phyloP scores from a whole-genome alignment of 306 rosid genomes.

The Rosa multiflora region DNA sequence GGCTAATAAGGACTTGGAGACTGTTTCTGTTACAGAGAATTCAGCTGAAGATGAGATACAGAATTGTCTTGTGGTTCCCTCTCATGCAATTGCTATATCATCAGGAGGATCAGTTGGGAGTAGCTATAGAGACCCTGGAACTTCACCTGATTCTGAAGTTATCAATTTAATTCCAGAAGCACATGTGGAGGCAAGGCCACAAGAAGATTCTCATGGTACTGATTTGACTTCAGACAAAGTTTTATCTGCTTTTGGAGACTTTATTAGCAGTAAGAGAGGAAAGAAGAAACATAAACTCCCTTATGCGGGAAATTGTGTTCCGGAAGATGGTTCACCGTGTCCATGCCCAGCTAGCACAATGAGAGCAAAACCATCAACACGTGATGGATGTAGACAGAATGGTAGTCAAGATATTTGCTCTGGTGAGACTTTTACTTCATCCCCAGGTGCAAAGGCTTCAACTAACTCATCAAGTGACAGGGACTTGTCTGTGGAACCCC shows the following conservation, averaged over 20 bases:
- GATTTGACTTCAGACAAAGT: constrained; percentile 49
- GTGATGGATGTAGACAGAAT: constrained; percentile 43
- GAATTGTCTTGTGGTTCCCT: constrained; percentile 34
- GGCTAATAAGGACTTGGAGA: constrained; percentile 46
- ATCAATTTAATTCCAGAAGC: constrained; percentile 67
- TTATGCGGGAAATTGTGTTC: constrained; percentile 28
- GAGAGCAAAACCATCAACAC: constrained; percentile 55
- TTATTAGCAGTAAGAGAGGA: constrained; percentile 40
- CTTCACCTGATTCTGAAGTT: constrained; percentile 99
- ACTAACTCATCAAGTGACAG: constrained; percentile 42
- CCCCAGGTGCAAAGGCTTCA: constrained; percentile 39
- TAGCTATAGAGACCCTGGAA: constrained; percentile 78
- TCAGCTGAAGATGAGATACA: constrained; percentile 43
- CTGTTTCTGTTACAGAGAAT: constrained; percentile 39
- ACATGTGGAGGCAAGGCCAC: constrained; percentile 53
- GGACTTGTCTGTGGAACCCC: constrained; percentile 40
- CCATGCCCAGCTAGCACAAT: constrained; percentile 31
- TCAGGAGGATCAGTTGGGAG: constrained; percentile 44
- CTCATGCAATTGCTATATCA: constrained; percentile 46
- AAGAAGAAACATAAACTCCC: constrained; percentile 53
- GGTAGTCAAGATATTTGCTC: constrained; percentile 28
- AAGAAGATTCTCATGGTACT: constrained; percentile 44
- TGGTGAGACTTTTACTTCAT: constrained; percentile 36
- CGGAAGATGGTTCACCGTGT: constrained; percentile 36
- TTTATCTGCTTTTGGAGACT: constrained; percentile 43